Percentiles rank a stretch among this genome's conserved stretches.
Conservation (phyloP, 228 moss, liverwort and hornwort genomes). For the Sphagnum fallax region DNA sequence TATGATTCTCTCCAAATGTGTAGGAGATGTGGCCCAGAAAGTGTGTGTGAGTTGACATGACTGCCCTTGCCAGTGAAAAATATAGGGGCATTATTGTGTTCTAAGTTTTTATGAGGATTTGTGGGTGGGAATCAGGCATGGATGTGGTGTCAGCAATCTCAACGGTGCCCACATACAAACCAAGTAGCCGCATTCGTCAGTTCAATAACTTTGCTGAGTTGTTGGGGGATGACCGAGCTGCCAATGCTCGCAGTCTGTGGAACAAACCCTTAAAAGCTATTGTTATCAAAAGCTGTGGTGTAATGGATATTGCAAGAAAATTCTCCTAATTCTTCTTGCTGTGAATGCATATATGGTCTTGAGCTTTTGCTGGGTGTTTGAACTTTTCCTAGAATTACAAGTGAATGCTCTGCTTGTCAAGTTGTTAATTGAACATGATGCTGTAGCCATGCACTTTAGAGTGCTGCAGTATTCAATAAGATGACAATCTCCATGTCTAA, state of each 20-base stretch:
- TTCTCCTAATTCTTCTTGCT: conserved; percentile 36
- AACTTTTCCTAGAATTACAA: no score
- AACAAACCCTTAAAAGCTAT: conserved; percentile 82
- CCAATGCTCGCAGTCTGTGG: conserved; percentile 85
- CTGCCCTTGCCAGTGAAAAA: background rate
- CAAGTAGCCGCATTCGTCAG: conserved; percentile 73
- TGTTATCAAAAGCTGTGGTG: conserved; percentile 83
- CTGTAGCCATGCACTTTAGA: no score
- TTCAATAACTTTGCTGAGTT: conserved; percentile 86
- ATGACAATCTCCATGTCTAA: no score
- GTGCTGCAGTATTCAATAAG: no score
- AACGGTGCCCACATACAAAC: conserved; percentile 74
- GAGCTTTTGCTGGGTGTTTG: no score
- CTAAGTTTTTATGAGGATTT: background rate
- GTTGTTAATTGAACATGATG: no score
- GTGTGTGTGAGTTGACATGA: conserved; percentile 5
- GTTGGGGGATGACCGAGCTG: conserved; percentile 86
- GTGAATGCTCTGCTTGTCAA: no score
- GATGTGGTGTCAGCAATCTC: conserved; percentile 82
- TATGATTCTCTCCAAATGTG: background rate
- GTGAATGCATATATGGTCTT: no score
- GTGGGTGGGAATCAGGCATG: conserved; percentile 40
- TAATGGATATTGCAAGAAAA: conserved; percentile 46
- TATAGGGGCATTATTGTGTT: no score
- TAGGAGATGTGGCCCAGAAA: background rate